Evolutionary conservation across 768 basidiomycete genomes (phyloP), one percentile per base, ranked within the genome.

Genomic region (Cystobasidium ongulense): DNA sequence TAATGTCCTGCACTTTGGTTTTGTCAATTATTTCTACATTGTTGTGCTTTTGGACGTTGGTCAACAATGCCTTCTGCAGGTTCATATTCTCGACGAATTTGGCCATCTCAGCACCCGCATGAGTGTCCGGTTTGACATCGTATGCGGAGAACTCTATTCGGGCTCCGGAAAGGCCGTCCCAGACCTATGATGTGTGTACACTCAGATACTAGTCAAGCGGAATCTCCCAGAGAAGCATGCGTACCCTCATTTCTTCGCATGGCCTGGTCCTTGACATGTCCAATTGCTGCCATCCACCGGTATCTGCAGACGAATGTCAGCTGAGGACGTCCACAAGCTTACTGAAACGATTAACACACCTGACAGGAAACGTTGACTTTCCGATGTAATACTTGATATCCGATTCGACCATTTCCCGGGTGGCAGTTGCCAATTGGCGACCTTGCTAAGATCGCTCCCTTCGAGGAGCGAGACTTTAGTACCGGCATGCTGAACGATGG

Each of bases 21-120:
- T 86, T 86, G 77, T 95, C 90, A 5, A 89, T 77, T 4, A 97
- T 77, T 59, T 87, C 82, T 0, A 95, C 83, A 17, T 83, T 80
- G 57, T 63, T 38, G n/a, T 65, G 67, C 74, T 79, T 74, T 27
- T 84, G 83, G 11, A 96, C 84, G 77, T 86, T 86, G 0, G 84
- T 84, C 17, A 98, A 84, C 38, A 94, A 86, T 0, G 86, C 92
- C 0, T 89, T 86, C 81, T 98, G 96, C 0, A 99, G 84, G 79
- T 98, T 98, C 54, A 92, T 83, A 78, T 94, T 97, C 81, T 99
- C 96, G 0, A 89, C 92, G 78, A 98, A 83, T 27, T 87, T 87
- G 18, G 92, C 88, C 89, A 98, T 91, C 36, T 80, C 83, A 33
- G 74, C 74, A 5, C 78, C 80, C 27, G 80, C 78, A 1, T 73